A percentile compares a stretch with the other conserved stretches of the same genome.
Conservation (phyloP, 2,329 filamentous ascomycete species). For the Aspergillus vadensis region DNA sequence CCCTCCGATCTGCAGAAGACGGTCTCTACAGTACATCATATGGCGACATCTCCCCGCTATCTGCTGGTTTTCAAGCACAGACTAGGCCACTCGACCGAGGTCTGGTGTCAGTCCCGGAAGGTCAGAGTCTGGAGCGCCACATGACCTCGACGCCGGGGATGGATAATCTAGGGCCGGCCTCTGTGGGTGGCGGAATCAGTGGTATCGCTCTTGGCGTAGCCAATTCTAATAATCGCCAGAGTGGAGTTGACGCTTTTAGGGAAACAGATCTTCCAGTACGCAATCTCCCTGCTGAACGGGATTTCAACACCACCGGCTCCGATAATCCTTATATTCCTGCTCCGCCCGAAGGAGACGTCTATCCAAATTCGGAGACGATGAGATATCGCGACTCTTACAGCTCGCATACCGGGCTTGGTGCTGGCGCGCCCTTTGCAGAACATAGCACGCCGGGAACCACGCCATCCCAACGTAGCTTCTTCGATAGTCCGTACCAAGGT, state of each 20-base stretch:
- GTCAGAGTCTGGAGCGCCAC: slow-evolving; percentile 26
- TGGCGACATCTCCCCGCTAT: slow-evolving; percentile 16
- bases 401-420: slow-evolving; percentile 40
- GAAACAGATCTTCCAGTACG: slow-evolving; percentile 33
- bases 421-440: slow-evolving; percentile 36
- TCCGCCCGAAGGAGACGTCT: slow-evolving; percentile 18
- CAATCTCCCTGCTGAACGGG: slow-evolving; percentile 38
- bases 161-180: slow-evolving; percentile 66
- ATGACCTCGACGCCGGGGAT: slow-evolving; percentile 60
- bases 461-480: slow-evolving; percentile 55
- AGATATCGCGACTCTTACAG: slow-evolving; percentile 44
- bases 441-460: slow-evolving; percentile 35
- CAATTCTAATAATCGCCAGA: slow-evolving; percentile 64
- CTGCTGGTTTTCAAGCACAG: slow-evolving; percentile 5
- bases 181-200: slow-evolving; percentile 65
- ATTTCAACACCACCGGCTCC: slow-evolving; percentile 36
- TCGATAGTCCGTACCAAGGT: slow-evolving; percentile 38
- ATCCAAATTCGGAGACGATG: slow-evolving; percentile 27
- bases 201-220: slow-evolving; percentile 68
- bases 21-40: slow-evolving; percentile 9
- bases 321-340: slow-evolving; percentile 42
- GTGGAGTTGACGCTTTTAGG: slow-evolving; percentile 64
- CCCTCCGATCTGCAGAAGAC: not conserved
- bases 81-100: not conserved
- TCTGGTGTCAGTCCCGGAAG: slow-evolving; percentile 11